These are phyloP conservation scores for Solanum virginianum DNA, from an alignment of 257 asterid species.

Conservation along the genomic window DNA sequence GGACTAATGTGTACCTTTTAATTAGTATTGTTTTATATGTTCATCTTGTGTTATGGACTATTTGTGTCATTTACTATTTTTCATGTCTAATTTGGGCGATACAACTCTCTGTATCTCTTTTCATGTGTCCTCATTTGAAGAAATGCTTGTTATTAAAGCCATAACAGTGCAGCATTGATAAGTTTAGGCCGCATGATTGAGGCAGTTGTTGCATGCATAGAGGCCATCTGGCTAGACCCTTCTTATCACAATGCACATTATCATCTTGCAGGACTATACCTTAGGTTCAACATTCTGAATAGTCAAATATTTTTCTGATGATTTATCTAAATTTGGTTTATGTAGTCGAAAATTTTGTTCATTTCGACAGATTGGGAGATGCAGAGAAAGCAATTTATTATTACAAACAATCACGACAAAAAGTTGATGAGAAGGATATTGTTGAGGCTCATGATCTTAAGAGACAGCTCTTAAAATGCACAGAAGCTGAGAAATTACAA, in stretches of 20 bases:
- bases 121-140: not conserved
- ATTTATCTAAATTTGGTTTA: not conserved
- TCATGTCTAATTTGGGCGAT: no score
- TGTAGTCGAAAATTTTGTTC: not conserved
- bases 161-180: conserved; percentile 65
- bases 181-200: conserved; percentile 58
- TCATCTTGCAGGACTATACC: conserved; percentile 34
- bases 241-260: conserved; percentile 52
- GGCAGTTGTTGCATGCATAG: conserved; percentile 59
- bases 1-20: not conserved
- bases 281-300: conserved; percentile 17
- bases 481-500: conserved; percentile 30
- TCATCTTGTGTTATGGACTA: no score
- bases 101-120: no score
- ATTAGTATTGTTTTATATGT: no score
- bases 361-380: conserved; percentile 39
- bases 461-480: conserved; percentile 29
- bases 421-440: conserved; percentile 40
- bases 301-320: not conserved
- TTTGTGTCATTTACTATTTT: no score
- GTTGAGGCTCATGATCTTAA: conserved; percentile 12
- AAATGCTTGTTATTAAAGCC: conserved; percentile 73
- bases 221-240: conserved; percentile 42
- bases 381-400: conserved; percentile 44
- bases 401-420: conserved; percentile 42